Conservation (phyloP, 2,329 filamentous ascomycete genomes). For the Exserohilum turcica region DNA sequence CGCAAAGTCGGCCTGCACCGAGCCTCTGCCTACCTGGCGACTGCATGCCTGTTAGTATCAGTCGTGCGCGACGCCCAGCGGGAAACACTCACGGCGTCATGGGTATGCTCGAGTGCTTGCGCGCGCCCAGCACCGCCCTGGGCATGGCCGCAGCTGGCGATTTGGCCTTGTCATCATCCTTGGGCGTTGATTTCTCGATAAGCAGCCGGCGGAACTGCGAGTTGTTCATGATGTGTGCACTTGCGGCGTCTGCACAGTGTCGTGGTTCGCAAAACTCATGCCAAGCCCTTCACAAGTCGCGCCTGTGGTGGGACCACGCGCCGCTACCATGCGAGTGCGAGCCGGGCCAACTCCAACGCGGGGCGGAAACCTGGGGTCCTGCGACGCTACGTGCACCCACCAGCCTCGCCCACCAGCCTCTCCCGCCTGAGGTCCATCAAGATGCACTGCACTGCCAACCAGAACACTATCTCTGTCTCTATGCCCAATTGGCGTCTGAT, state of each 20-base stretch:
- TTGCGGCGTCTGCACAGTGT: not conserved
- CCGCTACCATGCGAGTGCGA: not conserved
- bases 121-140: slow-evolving; percentile 69
- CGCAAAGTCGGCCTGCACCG: slow-evolving; percentile 71
- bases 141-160: slow-evolving; percentile 37
- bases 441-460: not conserved
- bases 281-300: slow-evolving; percentile 11
- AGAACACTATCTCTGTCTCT: not conserved
- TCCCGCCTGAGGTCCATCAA: not conserved
- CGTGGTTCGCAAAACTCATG: slow-evolving; percentile 10
- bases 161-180: slow-evolving; percentile 37
- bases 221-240: slow-evolving; percentile 76
- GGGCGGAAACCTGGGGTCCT: slow-evolving; percentile 9
- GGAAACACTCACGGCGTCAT: slow-evolving; percentile 80
- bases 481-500: not conserved
- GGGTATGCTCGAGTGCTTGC: slow-evolving; percentile 79
- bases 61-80: not conserved
- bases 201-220: slow-evolving; percentile 85
- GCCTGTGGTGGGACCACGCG: not conserved
- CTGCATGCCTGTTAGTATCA: slow-evolving; percentile 49
- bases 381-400: not conserved
- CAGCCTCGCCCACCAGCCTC: slow-evolving; percentile 5
- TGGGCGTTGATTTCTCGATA: slow-evolving; percentile 52
- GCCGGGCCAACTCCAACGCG: slow-evolving; percentile 5
- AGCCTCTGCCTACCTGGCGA: slow-evolving; percentile 64